Base-by-base conservation (phyloP, 148 eudicot genomes). In the Fagopyrum tataricum region DNA sequence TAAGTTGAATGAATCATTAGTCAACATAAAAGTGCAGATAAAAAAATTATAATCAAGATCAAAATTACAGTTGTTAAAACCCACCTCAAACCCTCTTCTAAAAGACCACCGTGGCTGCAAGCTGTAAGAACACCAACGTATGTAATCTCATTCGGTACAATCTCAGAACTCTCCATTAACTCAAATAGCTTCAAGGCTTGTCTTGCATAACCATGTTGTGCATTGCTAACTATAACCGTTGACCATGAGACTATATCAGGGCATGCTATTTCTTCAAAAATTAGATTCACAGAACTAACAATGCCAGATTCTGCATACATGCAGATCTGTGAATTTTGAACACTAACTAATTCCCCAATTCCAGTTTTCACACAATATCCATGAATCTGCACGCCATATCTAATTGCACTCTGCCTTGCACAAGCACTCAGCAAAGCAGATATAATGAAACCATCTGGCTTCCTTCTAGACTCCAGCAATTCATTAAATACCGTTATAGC, bases 301-400 rank as follows among this genome's bases (percentile, higher is more conserved):
- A 74, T 81, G 41, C 93, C 97, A 67, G 87, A 82, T 79, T 89
- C 89, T 75, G 87, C 84, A 58, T 84, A 89, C 72, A 86, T 85
- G 77, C 77, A 47, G 85, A 68, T 85, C 88, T 0, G 85, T 83
- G 76, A 67, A 84, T 72, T 51, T 62, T 76, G 72, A 84, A 76
- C 44, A 47, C 58, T 69, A 37, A 64, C 69, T 31, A 39, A 64
- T 31, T 64, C 39, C 15, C 53, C 24, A 11, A 74, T 69, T 47
- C 81, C 81, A 14, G 67, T 56, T 70, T 78, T 78, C 44, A 40
- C 77, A 74, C 40, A 68, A 61, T 73, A 79, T 70, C 83, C 67
- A 89, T 86, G 11, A 81, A 83, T 58, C 81, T 82, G 0, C 84
- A 85, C 73, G 79, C 74, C 46, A 80, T 78, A 78, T 84, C 81